Base-by-base conservation (phyloP, 345 rosid species). In the Eucalyptus fibrosa region DNA sequence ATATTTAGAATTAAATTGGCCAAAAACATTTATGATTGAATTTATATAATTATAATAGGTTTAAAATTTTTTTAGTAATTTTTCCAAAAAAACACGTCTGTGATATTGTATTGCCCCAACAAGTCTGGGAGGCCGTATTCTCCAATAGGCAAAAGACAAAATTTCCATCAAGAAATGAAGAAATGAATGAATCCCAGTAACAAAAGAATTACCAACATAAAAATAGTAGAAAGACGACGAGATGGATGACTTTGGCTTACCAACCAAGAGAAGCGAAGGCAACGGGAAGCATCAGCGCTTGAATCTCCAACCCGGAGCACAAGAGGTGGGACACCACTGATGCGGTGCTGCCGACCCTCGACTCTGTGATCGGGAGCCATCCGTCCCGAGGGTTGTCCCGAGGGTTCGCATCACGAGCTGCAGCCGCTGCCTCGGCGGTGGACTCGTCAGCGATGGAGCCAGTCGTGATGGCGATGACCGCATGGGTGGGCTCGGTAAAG, bases 291-390 rank as follows among this genome's bases (percentile, higher is more conserved):
- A 91, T 12, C 37, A 90, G 93, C 26, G 91, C 93, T 50, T 91
- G 91, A 51, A 89, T 28, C 50, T 92, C 92, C 44, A 93, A 90
- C 5, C 91, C 93, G 6, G 92, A 91, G 80, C 90, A 91, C 28
- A 91, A 56, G 17, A 60, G 82, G 37, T 93, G 92, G 51, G 86
- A 89, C 40, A 90, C 93, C 24, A 91, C 90, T 5, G 88, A 82
- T 9, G 37, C 77, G 26, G 86, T 51, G 49, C 91, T 88, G 44
- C 92, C 90, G 4, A 50, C 89, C 80, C 92, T 88, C 4, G 92
- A 92, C 37, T 91, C 92, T 2, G 91, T 89, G 87, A 91, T 86
- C 50, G 89, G 89, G n/a, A 91, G 88, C 90, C 91, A 91, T 11
- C 44, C 83, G 11, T 90, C 47, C 47, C 0, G 47, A 2, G 47